These are phyloP conservation scores for Penicillium flavigenum DNA, from an alignment of 495 filamentous ascomycete species.

Conservation along the genomic window DNA sequence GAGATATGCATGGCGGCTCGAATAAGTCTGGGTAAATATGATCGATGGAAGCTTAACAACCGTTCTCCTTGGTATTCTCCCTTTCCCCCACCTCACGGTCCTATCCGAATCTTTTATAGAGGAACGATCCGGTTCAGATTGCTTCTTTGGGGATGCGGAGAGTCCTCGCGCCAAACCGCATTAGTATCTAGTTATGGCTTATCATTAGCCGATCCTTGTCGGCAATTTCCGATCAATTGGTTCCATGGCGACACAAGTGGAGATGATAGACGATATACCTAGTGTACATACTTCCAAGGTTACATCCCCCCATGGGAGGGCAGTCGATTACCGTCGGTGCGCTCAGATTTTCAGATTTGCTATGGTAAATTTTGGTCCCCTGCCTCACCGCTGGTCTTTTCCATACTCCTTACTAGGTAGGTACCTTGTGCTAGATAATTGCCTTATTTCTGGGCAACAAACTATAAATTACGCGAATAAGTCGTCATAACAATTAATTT, in stretches of 20 bases:
- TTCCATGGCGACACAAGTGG: background rate
- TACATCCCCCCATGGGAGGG: too few species aligned
- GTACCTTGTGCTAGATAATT: too few species aligned
- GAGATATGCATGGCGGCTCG: background rate
- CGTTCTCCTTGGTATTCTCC: background rate
- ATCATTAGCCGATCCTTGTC: background rate
- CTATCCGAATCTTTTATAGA: background rate
- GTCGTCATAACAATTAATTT: too few species aligned
- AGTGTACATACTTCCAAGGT: too few species aligned
- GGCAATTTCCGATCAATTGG: background rate
- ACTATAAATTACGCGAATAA: too few species aligned
- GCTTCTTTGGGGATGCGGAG: background rate
- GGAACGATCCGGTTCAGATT: background rate
- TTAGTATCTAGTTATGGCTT: too few species aligned
- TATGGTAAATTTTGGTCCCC: too few species aligned
- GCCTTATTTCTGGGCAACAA: too few species aligned
- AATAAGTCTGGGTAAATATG: background rate
- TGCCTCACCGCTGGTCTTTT: too few species aligned
- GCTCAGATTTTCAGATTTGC: too few species aligned
- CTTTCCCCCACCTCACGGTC: background rate
- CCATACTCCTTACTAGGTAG: too few species aligned
- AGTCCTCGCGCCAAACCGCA: background rate
- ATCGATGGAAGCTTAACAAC: background rate
- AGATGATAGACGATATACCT: background rate
- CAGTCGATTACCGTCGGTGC: too few species aligned